Evolutionary conservation across 768 basidiomycete genomes (phyloP).

Genomic region (Pleurotus tuoliensis): DNA sequence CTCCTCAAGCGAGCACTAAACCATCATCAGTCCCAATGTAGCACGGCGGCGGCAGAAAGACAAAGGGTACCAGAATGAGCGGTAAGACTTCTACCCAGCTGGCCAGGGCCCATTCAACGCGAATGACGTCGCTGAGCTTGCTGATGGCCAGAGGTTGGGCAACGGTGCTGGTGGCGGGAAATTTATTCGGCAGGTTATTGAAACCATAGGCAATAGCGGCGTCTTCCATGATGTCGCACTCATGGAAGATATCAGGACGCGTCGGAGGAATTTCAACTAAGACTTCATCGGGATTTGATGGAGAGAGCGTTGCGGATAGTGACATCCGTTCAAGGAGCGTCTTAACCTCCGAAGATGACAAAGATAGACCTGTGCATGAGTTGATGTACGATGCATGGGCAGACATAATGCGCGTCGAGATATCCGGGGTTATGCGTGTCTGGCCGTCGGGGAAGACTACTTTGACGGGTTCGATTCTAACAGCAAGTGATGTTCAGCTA

Average conservation of each 20-base stretch:
- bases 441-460: slow-evolving; percentile 78
- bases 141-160: slow-evolving; percentile 89
- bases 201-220: slow-evolving; percentile 97
- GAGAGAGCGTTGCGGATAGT: slow-evolving; percentile 50
- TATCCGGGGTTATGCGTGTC: slow-evolving; percentile 72
- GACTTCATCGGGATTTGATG: slow-evolving; percentile 61
- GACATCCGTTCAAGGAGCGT: slow-evolving; percentile 83
- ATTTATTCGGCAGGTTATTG: slow-evolving; percentile 90
- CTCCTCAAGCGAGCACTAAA: slow-evolving; percentile 95
- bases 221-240: slow-evolving; percentile 98
- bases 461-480: slow-evolving; percentile 90
- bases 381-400: slow-evolving; percentile 92
- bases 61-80: slow-evolving; percentile 73
- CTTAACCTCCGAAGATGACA: slow-evolving; percentile 63
- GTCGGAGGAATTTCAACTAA: slow-evolving; percentile 83
- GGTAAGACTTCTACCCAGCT: slow-evolving; percentile 97
- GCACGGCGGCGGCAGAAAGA: too few relatives aligned
- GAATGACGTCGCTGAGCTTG: slow-evolving; percentile 84
- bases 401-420: slow-evolving; percentile 64
- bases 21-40: not conserved
- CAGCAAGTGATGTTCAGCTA: not conserved
- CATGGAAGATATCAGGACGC: slow-evolving; percentile 96
- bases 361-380: slow-evolving; percentile 84
- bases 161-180: slow-evolving; percentile 93
- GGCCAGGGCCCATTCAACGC: slow-evolving; percentile 88